Base-by-base conservation (phyloP, 106 monocot species). In the Dendrobium huoshanense region DNA sequence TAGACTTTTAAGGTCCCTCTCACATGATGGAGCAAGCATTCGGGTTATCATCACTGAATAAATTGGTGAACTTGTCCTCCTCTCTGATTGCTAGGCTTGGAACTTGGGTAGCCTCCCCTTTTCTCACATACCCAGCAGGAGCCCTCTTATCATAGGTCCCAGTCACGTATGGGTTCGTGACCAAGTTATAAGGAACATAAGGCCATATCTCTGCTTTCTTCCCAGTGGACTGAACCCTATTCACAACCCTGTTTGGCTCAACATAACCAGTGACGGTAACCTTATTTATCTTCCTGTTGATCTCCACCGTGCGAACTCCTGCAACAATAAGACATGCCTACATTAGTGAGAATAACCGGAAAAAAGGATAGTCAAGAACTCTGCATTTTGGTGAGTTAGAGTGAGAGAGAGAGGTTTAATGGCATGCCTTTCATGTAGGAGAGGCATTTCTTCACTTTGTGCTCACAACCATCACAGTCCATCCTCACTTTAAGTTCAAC, bases 1-100 rank as follows among this genome's bases (percentile, higher is more conserved):
- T 0, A 45, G 45, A 6, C 45, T 45, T 9, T 45, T 45, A 45
- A 45, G 6, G 6, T 9, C 45, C 51, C 51, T 51, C 15, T 90
- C 84, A 90, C 90, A 90, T 90, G 59, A 90, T 59, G 49, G 88
- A 86, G 84, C 90, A 90, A 9, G 90, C 88, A 84, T 90, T 90
- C 2, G 90, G 85, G 79, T 90, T 90, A 24, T 90, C 90, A 84
- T 90, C 90, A 82, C 87, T 90, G 79, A 90, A 88, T 81, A 90
- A 58, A 79, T 65, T 84, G 43, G 84, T 78, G 72, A 88, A 78
- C 4, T 84, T 76, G 27, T 90, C 85, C 77, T 86, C 90, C 65
- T 84, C 83, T 27, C 40, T 83, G 51, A 8, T 16, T 20, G 78
- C 61, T 6, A 79, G 67, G 85, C 51, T 82, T 27, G 81, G 54